Percentiles rank a stretch among this genome's conserved stretches.
Conservation (phyloP, 2,329 filamentous ascomycete species). For the Septoria linicola region DNA sequence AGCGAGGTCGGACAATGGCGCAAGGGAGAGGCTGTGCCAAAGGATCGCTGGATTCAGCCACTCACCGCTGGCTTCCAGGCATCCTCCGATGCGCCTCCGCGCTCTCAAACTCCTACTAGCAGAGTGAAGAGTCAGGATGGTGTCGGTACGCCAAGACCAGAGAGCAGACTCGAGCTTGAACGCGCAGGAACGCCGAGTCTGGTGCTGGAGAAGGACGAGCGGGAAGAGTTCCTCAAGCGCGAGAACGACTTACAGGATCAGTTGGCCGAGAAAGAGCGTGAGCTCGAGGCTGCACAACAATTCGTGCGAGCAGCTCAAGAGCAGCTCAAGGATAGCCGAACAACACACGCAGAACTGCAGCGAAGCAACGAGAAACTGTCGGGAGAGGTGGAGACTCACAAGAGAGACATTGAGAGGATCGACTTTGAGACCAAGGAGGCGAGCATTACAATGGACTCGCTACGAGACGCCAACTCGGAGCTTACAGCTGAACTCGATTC, state of each 20-base stretch:
- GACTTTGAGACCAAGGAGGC: slow-evolving; percentile 96
- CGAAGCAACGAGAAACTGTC: slow-evolving; percentile 89
- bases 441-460: slow-evolving; percentile 92
- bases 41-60: slow-evolving; percentile 79
- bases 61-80: slow-evolving; percentile 49
- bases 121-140: slow-evolving; percentile 49
- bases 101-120: slow-evolving; percentile 62
- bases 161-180: slow-evolving; percentile 68
- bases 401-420: slow-evolving; percentile 94
- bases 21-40: slow-evolving; percentile 80
- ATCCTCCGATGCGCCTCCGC: slow-evolving; percentile 47
- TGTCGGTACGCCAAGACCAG: slow-evolving; percentile 55
- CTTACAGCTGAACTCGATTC: slow-evolving; percentile 90
- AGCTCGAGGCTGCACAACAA: slow-evolving; percentile 76
- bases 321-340: slow-evolving; percentile 80
- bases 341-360: slow-evolving; percentile 76
- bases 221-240: slow-evolving; percentile 88
- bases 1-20: slow-evolving; percentile 85
- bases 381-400: slow-evolving; percentile 84
- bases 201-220: slow-evolving; percentile 90
- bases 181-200: slow-evolving; percentile 83
- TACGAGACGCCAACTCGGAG: slow-evolving; percentile 94
- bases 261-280: slow-evolving; percentile 85
- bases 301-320: slow-evolving; percentile 79
- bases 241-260: slow-evolving; percentile 98